Conservation (phyloP, 345 rosid species). For the Raphanus sativus region DNA sequence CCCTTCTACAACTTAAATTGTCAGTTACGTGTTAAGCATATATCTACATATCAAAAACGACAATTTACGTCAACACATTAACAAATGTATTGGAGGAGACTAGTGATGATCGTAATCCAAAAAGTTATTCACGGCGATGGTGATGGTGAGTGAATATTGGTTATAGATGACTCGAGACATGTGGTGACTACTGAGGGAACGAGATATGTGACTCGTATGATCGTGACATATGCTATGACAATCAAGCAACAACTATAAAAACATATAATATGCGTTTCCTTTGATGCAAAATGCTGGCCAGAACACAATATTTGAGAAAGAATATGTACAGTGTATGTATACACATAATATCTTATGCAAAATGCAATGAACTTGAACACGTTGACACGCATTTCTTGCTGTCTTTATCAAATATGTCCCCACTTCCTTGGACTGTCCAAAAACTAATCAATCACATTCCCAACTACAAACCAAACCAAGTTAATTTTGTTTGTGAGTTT, state of each 20-base stretch:
- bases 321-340: neutral
- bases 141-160: neutral
- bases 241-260: neutral
- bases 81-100: conserved; percentile 5
- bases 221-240: neutral
- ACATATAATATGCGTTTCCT: conserved; percentile 1
- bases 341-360: neutral
- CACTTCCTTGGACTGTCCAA: conserved; percentile 12
- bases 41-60: conserved; percentile 4
- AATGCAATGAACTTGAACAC: conserved; percentile 30
- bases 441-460: conserved; percentile 1
- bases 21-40: conserved; percentile 4
- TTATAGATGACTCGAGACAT: conserved; percentile 12
- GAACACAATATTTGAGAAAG: neutral
- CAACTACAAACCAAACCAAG: conserved; percentile 17
- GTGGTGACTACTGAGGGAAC: neutral
- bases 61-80: conserved; percentile 7
- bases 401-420: conserved; percentile 26
- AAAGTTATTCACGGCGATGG: neutral
- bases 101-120: conserved; percentile 3
- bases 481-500: neutral
- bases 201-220: conserved; percentile 10
- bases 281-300: conserved; percentile 22
- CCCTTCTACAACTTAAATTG: conserved; percentile 15
- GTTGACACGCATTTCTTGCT: conserved; percentile 19